Conservation (phyloP, 345 rosid species). For the Eutrema heterophyllum region DNA sequence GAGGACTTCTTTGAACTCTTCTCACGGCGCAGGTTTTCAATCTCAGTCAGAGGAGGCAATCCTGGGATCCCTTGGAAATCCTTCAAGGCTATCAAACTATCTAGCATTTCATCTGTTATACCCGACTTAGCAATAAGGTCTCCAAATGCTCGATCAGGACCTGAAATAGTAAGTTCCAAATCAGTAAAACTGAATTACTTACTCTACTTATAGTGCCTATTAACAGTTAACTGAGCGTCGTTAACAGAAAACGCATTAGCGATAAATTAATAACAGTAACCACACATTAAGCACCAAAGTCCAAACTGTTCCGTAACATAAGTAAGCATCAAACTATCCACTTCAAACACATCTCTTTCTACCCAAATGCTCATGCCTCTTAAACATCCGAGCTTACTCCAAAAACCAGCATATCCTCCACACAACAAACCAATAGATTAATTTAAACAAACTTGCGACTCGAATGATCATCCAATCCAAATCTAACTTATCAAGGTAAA, state of each 20-base stretch:
- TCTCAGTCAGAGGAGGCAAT: conserved; percentile 78
- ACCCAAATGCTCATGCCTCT: neutral
- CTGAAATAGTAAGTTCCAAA: conserved; percentile 33
- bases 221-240: neutral
- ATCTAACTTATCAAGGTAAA: neutral
- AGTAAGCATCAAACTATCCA: neutral
- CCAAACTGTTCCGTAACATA: neutral
- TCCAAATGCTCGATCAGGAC: conserved; percentile 89
- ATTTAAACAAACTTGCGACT: too few relatives aligned
- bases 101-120: conserved; percentile 88
- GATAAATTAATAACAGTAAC: neutral
- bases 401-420: neutral
- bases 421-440: too few relatives aligned
- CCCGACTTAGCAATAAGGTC: conserved; percentile 92
- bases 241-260: neutral
- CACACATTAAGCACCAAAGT: neutral
- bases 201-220: neutral
- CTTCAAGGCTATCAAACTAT: conserved; percentile 80
- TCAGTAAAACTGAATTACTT: conserved; percentile 9
- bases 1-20: conserved; percentile 63
- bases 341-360: neutral
- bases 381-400: neutral
- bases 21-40: conserved; percentile 67
- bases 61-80: conserved; percentile 83
- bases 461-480: neutral